Base-by-base conservation (phyloP, 75 land plant species). In the Selaginella moellendorffii region DNA sequence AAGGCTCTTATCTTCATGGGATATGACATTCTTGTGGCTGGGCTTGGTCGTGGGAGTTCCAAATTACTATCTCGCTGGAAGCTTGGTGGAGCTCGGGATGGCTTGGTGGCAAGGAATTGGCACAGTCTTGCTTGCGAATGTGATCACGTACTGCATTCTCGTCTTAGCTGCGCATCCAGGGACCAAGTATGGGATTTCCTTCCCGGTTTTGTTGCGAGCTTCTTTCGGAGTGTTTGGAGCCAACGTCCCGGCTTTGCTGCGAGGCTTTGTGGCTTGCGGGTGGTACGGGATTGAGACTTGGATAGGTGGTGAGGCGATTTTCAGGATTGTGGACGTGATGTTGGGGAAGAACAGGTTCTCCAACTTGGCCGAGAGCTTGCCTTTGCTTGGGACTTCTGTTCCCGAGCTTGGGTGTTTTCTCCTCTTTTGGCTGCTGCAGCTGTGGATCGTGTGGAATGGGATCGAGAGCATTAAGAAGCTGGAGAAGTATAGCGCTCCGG, bases 241-340 rank as follows among this genome's bases (percentile, higher is more conserved):
- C 2, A 83, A 85, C 63, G 28, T 92, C n/a, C 85, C 96, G n/a
- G 72, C 95, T 1, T 67, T 92, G 30, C 78, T 92, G 29, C 69
- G 95, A 20, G 98, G 79, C 1, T 66, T 92, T 26, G 85, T 92
- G 26, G 96, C 80, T 1, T 92, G 98, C 71, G 98, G 98, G 5
- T 92, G 98, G 98, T 92, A 73, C 68, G 98, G 98, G 1, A 88
- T 92, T 29, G 90, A 92, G 75, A 77, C 96, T 0, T 92, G 98
- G 98, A 85, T 92, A 24, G 98, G 96, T 5, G 98, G 98, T 54
- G 74, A 88, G 52, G 87, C 90, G 8, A 77, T 92, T 28, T 88
- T 69, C 60, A 68, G 79, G 29, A 80, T 92, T 0, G 62, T 88
- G 0, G 83, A 84, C 2, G 18, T 72, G 0, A 12, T 67, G 0